phyloP scores from a whole-genome alignment of 2,329 filamentous ascomycete genomes.

The Beauveria sp. region DNA sequence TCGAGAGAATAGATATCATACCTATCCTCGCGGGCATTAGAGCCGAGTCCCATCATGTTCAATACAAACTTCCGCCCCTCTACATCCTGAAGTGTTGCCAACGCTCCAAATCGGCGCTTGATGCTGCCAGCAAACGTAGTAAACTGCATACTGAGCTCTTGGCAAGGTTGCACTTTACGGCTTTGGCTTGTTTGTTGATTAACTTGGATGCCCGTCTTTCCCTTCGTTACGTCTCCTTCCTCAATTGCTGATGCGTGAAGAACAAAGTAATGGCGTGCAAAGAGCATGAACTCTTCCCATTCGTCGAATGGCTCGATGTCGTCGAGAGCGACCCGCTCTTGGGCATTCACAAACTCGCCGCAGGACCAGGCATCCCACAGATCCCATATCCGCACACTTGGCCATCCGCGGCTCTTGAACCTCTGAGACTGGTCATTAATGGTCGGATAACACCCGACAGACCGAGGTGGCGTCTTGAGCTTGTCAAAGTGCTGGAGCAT shows the following conservation, averaged over 20 bases:
- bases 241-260: constrained; percentile 46
- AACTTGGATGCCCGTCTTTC: too few relatives aligned
- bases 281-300: constrained; percentile 89
- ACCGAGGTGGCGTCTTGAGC: constrained; percentile 68
- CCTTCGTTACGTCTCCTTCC: background rate
- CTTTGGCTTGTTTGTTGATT: too few relatives aligned
- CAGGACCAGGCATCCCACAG: constrained; percentile 81
- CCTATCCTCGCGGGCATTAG: constrained; percentile 38
- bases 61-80: constrained; percentile 37
- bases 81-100: constrained; percentile 33
- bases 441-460: constrained; percentile 62
- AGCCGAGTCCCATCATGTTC: constrained; percentile 37
- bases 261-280: constrained; percentile 77
- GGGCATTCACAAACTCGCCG: constrained; percentile 52
- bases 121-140: background rate
- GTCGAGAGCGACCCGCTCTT: constrained; percentile 57
- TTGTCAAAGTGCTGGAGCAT: constrained; percentile 83
- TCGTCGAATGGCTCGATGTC: constrained; percentile 81
- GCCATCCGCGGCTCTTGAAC: constrained; percentile 65
- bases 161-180: background rate
- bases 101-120: constrained; percentile 53
- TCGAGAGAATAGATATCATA: constrained; percentile 40
- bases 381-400: constrained; percentile 51
- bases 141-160: background rate
- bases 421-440: constrained; percentile 58